Percentiles rank a stretch among this genome's conserved stretches.
These are phyloP conservation scores for Polygonum aviculare DNA, from an alignment of 148 eudicot genomes.

Conservation along the genomic window DNA sequence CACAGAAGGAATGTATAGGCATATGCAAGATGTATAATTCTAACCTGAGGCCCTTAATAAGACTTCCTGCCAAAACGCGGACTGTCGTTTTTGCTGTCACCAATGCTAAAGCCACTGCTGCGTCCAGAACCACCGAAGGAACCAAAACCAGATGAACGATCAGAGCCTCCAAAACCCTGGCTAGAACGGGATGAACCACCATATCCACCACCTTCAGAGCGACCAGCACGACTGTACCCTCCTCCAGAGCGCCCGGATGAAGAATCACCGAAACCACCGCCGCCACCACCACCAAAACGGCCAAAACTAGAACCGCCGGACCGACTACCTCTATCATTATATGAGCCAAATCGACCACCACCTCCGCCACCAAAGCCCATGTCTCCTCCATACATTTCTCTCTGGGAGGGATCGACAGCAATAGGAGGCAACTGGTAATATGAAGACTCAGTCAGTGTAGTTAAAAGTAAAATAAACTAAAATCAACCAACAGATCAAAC, in stretches of 20 bases:
- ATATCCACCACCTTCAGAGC: slow-evolving; percentile 22
- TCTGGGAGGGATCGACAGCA: slow-evolving; percentile 41
- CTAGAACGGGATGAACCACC: slow-evolving; percentile 24
- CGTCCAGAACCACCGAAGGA: slow-evolving; percentile 47
- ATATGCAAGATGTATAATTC: not conserved
- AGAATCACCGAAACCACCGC: slow-evolving; percentile 34
- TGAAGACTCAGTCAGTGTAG: slow-evolving; percentile 13
- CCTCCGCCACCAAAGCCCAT: slow-evolving; percentile 26
- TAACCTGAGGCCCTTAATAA: not conserved
- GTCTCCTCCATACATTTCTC: slow-evolving; percentile 38
- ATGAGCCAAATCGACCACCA: slow-evolving; percentile 23
- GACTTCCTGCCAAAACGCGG: slow-evolving; percentile 12
- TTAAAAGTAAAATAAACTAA: not conserved
- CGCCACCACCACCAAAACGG: slow-evolving; percentile 25
- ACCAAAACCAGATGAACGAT: slow-evolving; percentile 33
- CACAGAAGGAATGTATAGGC: not conserved
- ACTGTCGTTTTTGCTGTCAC: slow-evolving; percentile 17
- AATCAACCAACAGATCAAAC: not conserved
- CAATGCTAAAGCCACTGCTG: slow-evolving; percentile 36
- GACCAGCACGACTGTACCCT: slow-evolving; percentile 22
- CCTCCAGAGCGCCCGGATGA: slow-evolving; percentile 14
- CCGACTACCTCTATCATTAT: slow-evolving; percentile 28
- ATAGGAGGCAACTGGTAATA: slow-evolving; percentile 63
- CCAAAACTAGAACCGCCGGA: slow-evolving; percentile 30
- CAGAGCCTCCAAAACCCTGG: slow-evolving; percentile 20